A percentile compares a stretch with the other conserved stretches of the same genome.
Conservation (phyloP, 2,329 filamentous ascomycete genomes). For the Penicillium brasilianum region DNA sequence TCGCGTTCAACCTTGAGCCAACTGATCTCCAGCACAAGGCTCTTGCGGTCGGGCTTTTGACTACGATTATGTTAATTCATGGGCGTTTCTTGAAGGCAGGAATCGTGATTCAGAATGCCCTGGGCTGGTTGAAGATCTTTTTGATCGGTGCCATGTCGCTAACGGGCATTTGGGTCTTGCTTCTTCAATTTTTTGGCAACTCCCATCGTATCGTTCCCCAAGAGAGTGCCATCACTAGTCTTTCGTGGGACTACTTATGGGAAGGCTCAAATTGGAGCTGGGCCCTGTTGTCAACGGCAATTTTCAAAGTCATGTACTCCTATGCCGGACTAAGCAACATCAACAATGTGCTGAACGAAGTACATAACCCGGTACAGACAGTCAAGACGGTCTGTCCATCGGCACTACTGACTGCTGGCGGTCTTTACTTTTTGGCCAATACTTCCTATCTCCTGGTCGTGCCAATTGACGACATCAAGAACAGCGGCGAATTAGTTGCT, state of each 20-base stretch:
- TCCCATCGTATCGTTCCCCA: slow-evolving; percentile 8
- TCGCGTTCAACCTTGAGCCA: slow-evolving; percentile 59
- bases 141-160: slow-evolving; percentile 66
- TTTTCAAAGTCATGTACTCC: slow-evolving; percentile 69
- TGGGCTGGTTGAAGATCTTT: slow-evolving; percentile 68
- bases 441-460: slow-evolving; percentile 68
- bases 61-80: slow-evolving; percentile 63
- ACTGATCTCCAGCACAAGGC: slow-evolving; percentile 59
- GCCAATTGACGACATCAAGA: slow-evolving; percentile 68
- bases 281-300: slow-evolving; percentile 67
- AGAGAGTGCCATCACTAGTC: neutral
- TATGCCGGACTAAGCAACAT: slow-evolving; percentile 70
- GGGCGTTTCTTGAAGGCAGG: slow-evolving; percentile 62
- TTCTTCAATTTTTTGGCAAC: slow-evolving; percentile 46
- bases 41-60: slow-evolving; percentile 63
- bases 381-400: slow-evolving; percentile 65
- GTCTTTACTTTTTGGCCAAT: slow-evolving; percentile 71
- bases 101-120: slow-evolving; percentile 63
- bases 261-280: slow-evolving; percentile 71
- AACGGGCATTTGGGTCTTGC: slow-evolving; percentile 64
- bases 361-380: slow-evolving; percentile 69
- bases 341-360: slow-evolving; percentile 74
- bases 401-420: slow-evolving; percentile 65
- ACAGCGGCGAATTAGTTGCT: slow-evolving; percentile 69
- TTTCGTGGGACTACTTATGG: slow-evolving; percentile 63